phyloP scores from a whole-genome alignment of 148 eudicot genomes.

The Camellia granthamiana region DNA sequence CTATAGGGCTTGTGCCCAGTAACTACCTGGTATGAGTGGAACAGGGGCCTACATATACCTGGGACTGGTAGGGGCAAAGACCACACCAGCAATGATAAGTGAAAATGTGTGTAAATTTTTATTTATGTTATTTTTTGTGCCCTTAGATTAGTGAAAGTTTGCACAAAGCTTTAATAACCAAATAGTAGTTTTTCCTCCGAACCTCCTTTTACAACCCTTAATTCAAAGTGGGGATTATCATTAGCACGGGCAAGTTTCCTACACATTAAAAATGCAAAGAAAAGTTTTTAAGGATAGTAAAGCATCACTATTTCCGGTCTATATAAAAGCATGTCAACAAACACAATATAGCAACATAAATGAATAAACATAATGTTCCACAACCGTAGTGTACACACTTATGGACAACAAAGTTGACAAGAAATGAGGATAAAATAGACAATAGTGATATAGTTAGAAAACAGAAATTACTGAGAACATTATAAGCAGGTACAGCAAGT shows the following conservation, averaged over 20 bases:
- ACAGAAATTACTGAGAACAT: background rate
- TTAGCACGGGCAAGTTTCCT: no score
- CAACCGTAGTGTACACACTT: background rate
- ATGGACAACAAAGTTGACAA: background rate
- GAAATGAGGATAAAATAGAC: background rate
- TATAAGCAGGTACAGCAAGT: background rate
- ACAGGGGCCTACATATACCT: no score
- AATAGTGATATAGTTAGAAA: background rate
- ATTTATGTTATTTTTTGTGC: background rate
- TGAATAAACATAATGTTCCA: background rate
- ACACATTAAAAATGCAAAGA: no score
- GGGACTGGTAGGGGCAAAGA: no score
- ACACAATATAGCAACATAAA: background rate
- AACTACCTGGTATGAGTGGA: no score
- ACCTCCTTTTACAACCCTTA: no score
- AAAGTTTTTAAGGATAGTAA: background rate
- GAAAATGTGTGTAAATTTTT: background rate
- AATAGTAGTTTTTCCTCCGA: no score
- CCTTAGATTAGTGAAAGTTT: constrained; percentile 5
- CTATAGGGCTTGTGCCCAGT: no score
- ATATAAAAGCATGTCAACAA: background rate
- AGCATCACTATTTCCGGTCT: background rate
- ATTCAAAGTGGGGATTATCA: no score
- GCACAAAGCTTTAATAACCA: no score
- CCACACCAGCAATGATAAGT: background rate